phyloP scores from a whole-genome alignment of 2,329 filamentous ascomycete genomes.

The Fusarium transvaalense region DNA sequence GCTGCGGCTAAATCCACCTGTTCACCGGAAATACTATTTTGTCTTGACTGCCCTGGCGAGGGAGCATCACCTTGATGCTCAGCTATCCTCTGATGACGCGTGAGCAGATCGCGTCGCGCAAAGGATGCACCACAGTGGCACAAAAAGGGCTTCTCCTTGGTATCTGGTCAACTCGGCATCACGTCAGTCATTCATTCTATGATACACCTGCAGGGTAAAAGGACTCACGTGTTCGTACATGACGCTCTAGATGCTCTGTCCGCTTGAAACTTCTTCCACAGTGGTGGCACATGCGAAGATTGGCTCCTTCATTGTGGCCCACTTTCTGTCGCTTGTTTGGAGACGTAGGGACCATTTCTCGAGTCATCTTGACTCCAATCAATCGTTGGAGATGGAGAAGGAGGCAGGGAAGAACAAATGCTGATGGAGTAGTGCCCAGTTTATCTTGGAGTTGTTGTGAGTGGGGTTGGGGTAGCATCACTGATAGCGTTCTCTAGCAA shows the following conservation, averaged over 20 bases:
- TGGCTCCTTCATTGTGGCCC: constrained; percentile 24
- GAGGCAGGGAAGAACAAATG: not conserved
- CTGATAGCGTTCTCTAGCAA: not conserved
- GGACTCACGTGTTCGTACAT: constrained; percentile 60
- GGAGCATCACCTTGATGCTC: constrained; percentile 11
- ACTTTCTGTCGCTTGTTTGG: constrained; percentile 30
- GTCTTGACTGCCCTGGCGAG: not conserved
- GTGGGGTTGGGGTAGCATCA: constrained; percentile 23
- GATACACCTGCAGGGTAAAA: not conserved
- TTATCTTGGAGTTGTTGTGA: constrained; percentile 18
- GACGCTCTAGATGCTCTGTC: constrained; percentile 61
- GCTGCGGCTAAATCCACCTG: constrained; percentile 13
- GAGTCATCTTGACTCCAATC: constrained; percentile 20
- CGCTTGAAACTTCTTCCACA: constrained; percentile 60
- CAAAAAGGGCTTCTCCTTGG: constrained; percentile 62
- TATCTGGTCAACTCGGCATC: constrained; percentile 51
- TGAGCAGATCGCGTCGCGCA: constrained; percentile 59
- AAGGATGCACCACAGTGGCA: constrained; percentile 61
- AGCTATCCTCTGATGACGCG: constrained; percentile 54
- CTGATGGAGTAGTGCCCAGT: constrained; percentile 12
- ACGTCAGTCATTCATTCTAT: not conserved
- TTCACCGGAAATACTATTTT: not conserved
- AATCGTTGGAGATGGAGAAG: constrained; percentile 14
- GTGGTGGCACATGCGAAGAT: constrained; percentile 54
- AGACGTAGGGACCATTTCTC: constrained; percentile 1